These are phyloP conservation scores for Dentipellis fragilis DNA, from an alignment of 768 basidiomycete species.

Conservation along the genomic window DNA sequence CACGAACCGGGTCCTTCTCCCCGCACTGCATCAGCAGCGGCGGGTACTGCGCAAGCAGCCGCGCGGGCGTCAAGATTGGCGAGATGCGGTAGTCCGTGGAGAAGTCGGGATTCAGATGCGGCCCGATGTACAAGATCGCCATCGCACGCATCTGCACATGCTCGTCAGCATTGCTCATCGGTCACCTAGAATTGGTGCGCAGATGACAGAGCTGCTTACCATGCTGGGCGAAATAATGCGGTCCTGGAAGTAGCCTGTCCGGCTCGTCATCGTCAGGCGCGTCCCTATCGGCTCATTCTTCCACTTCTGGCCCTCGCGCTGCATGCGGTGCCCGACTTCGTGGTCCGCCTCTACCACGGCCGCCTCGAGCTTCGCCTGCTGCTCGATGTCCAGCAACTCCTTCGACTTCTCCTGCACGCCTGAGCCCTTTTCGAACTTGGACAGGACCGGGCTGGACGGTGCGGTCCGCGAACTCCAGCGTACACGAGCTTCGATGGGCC, in stretches of 20 bases:
- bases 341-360: slow-evolving; percentile 9
- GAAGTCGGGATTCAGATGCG: slow-evolving; percentile 89
- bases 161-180: background rate
- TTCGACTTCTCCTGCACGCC: background rate
- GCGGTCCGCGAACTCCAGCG: slow-evolving; percentile 6
- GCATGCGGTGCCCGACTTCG: slow-evolving; percentile 10
- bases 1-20: slow-evolving; percentile 87
- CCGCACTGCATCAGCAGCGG: slow-evolving; percentile 91
- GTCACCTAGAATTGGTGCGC: background rate
- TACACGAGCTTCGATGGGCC: slow-evolving; percentile 67
- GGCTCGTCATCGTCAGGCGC: slow-evolving; percentile 88
- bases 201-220: slow-evolving; percentile 42
- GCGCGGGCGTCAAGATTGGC: slow-evolving; percentile 79
- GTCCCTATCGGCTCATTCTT: slow-evolving; percentile 61
- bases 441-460: slow-evolving; percentile 1
- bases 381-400: slow-evolving; percentile 3
- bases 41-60: slow-evolving; percentile 86
- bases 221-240: slow-evolving; percentile 91
- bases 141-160: slow-evolving; percentile 87
- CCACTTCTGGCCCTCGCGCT: slow-evolving; percentile 9
- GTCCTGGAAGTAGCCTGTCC: slow-evolving; percentile 90
- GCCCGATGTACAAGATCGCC: slow-evolving; percentile 96
- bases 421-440: background rate
- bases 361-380: slow-evolving; percentile 8
- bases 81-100: slow-evolving; percentile 93